Evolutionary conservation across 768 basidiomycete genomes (phyloP), one percentile per base, ranked within the genome.

Genomic region (Mycena filopes): DNA sequence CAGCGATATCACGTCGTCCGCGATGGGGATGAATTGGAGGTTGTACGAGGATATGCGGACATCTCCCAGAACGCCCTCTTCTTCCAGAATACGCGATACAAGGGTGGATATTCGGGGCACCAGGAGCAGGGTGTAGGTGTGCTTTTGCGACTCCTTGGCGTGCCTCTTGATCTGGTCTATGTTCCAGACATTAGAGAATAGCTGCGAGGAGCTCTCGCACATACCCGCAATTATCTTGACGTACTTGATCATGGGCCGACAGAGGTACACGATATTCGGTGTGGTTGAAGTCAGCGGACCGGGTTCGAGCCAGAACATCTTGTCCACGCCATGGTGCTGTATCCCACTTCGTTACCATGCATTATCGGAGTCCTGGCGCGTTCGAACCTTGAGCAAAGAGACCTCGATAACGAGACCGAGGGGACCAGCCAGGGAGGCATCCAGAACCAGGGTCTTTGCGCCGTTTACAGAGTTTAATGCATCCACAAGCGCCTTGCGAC

Each of bases 251-350:
- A 86, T 84, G 3, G 97, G 95, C 33, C 96, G 86, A 76, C 94
- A 97, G 11, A 99, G 86, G 78, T 98, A 99, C 21, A 99, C 87
- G 63, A 99, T 88, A 71, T 96, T 96, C 36, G 92, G 86, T 8
- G 96, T 96, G 4, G 88, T 85, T 3, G 94, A 91, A 15, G 88
- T 84, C 48, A 99, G 79, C 11, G 94, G 90, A 20, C 96, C 96
- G 13, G 91, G 78, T 78, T 99, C 98, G 25, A 99, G 87, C 97
- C 98, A 99, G 80, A 96, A 98, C 94, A 99, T 97, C 83, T 98
- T 98, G 81, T 98, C 96, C 4, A 99, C 95, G 7, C 95, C 96
- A 88, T 99, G 96, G 74, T 99, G 93, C 97, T 99, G 49, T 16
- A 50, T 40, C 15, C 12, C 48, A 47, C 25, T 64, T 55, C 16